Base-by-base conservation (phyloP, 352 stramenopile genomes). In the Globisporangium sylvaticum region DNA sequence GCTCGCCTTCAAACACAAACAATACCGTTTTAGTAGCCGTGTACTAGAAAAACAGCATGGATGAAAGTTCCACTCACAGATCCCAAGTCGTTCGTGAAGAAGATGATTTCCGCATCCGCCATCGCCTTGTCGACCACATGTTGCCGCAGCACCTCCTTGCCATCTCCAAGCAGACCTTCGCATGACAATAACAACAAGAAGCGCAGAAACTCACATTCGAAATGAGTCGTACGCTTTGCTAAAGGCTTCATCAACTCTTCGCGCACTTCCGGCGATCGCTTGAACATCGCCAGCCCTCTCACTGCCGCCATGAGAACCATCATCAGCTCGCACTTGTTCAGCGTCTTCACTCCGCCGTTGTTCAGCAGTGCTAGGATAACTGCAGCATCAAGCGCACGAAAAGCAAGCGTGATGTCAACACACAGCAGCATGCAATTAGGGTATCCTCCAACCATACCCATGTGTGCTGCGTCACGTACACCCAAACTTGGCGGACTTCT, bases 51-150 rank as follows among this genome's bases (percentile, higher is more conserved):
- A 10, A 24, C 14, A 37, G 27, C 15, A 39, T n/a, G n/a, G n/a
- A n/a, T 25, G 7, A 58, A 39, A 31, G 18, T 12, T 9, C 1
- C 25, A 53, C 74, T 46, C 52, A 91, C 83, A 53, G 79, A 75
- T 44, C 89, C 81, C 2, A 91, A 65, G 25, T 90, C 83, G 60
- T 85, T 91, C 83, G 90, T 87, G 63, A 91, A 89, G 56, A 91
- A 91, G 25, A 91, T 63, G 37, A 91, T 80, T 57, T 91, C 81
- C 10, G 83, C 53, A 55, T 91, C 83, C n/a, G 74, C 77, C n/a
- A 89, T 70, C 15, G 80, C 81, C 64, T 83, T 87, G 32, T 83
- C 74, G 5, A 88, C 67, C 27, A 89, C 62, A 6, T 52, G 70
- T 48, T 80, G 67, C 18, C 78, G 76, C 39, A 77, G 56, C 0